A percentile compares a stretch with the other conserved stretches of the same genome.
Evolutionary conservation across 345 rosid species (phyloP).

Genomic region (Punica granatum): DNA sequence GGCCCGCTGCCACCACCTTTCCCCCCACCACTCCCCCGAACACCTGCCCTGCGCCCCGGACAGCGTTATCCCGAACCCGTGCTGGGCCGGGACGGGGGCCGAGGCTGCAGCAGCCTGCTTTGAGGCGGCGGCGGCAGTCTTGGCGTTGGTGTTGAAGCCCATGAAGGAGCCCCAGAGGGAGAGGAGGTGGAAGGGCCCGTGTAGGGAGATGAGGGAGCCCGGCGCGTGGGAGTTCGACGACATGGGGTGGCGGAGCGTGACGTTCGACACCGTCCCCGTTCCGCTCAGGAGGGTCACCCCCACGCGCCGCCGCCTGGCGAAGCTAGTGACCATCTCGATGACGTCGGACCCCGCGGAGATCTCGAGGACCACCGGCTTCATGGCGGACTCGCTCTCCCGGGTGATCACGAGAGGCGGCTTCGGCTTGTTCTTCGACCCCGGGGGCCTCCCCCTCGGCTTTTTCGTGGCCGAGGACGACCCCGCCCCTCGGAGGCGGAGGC

Average conservation of each 20-base stretch:
- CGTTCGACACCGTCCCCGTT: slow-evolving; percentile 30
- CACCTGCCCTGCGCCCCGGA: slow-evolving; percentile 37
- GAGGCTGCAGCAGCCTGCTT: not conserved
- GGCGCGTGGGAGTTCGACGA: slow-evolving; percentile 19
- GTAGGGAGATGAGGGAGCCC: slow-evolving; percentile 21
- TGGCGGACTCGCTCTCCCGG: slow-evolving; percentile 16
- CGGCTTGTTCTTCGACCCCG: slow-evolving; percentile 51
- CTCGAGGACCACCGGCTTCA: slow-evolving; percentile 39
- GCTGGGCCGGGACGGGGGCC: not conserved
- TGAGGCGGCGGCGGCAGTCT: slow-evolving; percentile 30
- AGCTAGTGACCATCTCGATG: slow-evolving; percentile 26
- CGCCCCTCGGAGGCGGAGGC: not conserved
- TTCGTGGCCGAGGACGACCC: slow-evolving; percentile 1
- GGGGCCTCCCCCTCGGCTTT: slow-evolving; percentile 49
- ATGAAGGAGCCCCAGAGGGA: slow-evolving; percentile 37
- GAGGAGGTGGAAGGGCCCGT: slow-evolving; percentile 38
- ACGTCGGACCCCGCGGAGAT: slow-evolving; percentile 44
- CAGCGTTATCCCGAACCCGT: slow-evolving; percentile 36
- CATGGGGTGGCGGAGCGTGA: slow-evolving; percentile 36
- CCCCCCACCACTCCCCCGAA: slow-evolving; percentile 50
- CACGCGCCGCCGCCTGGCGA: slow-evolving; percentile 19
- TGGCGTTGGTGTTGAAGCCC: slow-evolving; percentile 14
- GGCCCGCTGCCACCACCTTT: slow-evolving; percentile 28
- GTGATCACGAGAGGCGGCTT: slow-evolving; percentile 35
- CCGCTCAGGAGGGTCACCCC: slow-evolving; percentile 35